Percentiles rank a stretch among this genome's conserved stretches.
Evolutionary conservation across 352 stramenopile genomes (phyloP).

Genomic region (Elongisporangium anandrum): DNA sequence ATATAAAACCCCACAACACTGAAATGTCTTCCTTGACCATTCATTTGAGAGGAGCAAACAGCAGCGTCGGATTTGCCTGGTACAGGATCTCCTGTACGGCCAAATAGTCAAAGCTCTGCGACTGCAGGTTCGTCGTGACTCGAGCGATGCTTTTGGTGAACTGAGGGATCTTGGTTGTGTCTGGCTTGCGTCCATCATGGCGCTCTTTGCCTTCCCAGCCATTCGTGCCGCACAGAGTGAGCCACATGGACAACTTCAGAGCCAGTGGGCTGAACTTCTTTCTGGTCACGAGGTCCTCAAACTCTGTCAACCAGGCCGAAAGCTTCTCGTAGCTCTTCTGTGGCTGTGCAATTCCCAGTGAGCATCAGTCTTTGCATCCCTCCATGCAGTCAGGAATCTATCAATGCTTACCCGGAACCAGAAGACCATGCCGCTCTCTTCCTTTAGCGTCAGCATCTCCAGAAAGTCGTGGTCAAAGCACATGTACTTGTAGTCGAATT

Average conservation of each 20-base stretch:
- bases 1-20: not conserved
- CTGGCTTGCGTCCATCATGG: constrained; percentile 41
- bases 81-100: constrained; percentile 64
- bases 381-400: not conserved
- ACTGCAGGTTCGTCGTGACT: constrained; percentile 53
- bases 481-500: constrained; percentile 77
- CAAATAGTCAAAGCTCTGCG: constrained; percentile 65
- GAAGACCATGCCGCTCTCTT: constrained; percentile 65
- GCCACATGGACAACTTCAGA: constrained; percentile 58
- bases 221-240: constrained; percentile 58
- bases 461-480: constrained; percentile 71
- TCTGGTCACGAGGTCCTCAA: constrained; percentile 44
- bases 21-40: not conserved
- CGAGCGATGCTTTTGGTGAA: constrained; percentile 55
- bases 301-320: constrained; percentile 39
- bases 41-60: constrained; percentile 46
- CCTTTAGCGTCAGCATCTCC: constrained; percentile 69
- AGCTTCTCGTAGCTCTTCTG: constrained; percentile 65
- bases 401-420: constrained; percentile 57
- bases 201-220: constrained; percentile 65
- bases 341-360: constrained; percentile 24
- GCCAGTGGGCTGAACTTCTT: constrained; percentile 48
- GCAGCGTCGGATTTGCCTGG: constrained; percentile 62
- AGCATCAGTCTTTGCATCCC: too few species aligned
- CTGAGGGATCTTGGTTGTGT: constrained; percentile 35